phyloP scores from a whole-genome alignment of 805 yeast species.

The Yarrowia hollandica region DNA sequence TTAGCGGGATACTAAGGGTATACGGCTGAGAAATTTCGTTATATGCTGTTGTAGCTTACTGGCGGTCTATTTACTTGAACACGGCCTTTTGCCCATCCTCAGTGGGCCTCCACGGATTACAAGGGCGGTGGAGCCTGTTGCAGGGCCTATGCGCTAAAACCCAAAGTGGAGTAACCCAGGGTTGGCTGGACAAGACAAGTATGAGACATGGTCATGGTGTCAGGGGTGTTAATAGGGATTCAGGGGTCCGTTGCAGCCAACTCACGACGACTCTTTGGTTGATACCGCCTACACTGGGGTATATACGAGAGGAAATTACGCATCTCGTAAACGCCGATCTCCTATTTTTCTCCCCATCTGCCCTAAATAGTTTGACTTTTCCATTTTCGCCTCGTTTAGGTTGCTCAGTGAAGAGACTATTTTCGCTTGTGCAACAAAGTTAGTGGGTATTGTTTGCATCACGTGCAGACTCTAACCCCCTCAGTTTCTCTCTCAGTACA shows the following conservation, averaged over 20 bases:
- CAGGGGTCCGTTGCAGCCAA: too few relatives aligned
- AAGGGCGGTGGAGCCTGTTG: not conserved
- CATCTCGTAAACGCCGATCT: too few relatives aligned
- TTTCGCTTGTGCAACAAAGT: not conserved
- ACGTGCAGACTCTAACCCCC: conserved; percentile 22
- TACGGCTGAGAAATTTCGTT: conserved; percentile 1
- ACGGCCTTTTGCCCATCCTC: not conserved
- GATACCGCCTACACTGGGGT: not conserved
- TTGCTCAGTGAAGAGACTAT: not conserved
- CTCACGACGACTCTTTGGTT: too few relatives aligned
- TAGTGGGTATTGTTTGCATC: conserved; percentile 15
- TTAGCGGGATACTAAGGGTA: not conserved
- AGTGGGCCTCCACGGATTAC: not conserved
- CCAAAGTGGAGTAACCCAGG: conserved; percentile 12
- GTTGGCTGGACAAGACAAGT: conserved; percentile 10
- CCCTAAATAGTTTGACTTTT: not conserved
- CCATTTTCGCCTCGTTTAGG: not conserved
- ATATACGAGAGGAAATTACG: too few relatives aligned
- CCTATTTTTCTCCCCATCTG: too few relatives aligned
- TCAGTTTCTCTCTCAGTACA: conserved; percentile 14
- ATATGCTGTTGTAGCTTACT: too few relatives aligned
- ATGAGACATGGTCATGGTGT: conserved; percentile 1
- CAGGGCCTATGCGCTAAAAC: conserved; percentile 8
- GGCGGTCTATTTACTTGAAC: not conserved
- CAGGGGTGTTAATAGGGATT: too few relatives aligned